Evolutionary conservation across 2,329 filamentous ascomycete genomes (phyloP), one percentile per base, ranked within the genome.

Genomic region (Ophiostoma quercus): DNA sequence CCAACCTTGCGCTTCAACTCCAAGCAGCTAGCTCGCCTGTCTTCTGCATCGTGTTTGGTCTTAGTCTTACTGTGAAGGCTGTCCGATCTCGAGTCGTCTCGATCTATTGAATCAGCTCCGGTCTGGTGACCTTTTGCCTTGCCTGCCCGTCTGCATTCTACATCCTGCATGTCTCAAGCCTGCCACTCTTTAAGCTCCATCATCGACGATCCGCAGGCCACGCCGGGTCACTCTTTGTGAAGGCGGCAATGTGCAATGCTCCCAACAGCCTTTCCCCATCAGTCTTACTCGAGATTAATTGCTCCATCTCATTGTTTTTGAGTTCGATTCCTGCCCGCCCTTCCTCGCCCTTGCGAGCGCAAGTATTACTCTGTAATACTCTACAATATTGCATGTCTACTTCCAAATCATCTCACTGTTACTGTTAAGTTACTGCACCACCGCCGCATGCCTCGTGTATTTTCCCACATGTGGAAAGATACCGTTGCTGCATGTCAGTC

Each of bases 381-480:
- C 7, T 11, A 41, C 39, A 11, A 1, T 11, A 11, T 41, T 41
- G 9, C 39, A 41, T 12, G 34, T 2, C 32, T 34, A 41, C 41
- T 19, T 19, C 54, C 54, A 22, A 60, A 25, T 25, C 54, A 22
- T 60, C 25, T 32, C 16, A 32, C 12, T n/a, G n/a, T n/a, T n/a
- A n/a, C n/a, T n/a, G n/a, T n/a, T n/a, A n/a, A n/a, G n/a, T 60
- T 9, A 7, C 16, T 34, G 47, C 47, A 22, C 47, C 19, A 5
- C 11, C 19, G 16, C 19, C 16, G n/a, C 47, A 51, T 19, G 22
- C 47, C 14, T 51, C 2, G 43, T 19, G 47, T 22, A 22, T 51
- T 51, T 51, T 51, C n/a, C n/a, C 51, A 57, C n/a, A 57, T 57
- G 11, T 57, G 51, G n/a, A 57, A 57, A 57, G 57, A 62, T 32